Percentiles rank a stretch among this genome's conserved stretches.
Evolutionary conservation across 2,329 filamentous ascomycete genomes (phyloP).

Genomic region (Diplodia seriata): DNA sequence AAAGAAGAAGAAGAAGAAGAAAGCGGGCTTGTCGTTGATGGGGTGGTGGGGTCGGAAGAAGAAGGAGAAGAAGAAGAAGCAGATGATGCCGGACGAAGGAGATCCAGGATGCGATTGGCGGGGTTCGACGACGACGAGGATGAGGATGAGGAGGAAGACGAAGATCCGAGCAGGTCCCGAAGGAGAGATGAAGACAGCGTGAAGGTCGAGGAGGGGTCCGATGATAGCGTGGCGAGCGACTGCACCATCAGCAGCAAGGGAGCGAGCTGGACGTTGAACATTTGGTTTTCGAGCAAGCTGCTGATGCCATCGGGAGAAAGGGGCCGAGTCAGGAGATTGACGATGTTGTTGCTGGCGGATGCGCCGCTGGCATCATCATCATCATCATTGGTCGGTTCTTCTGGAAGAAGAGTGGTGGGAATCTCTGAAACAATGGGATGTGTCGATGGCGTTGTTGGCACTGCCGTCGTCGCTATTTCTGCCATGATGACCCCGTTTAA

Average conservation of each 20-base stretch:
- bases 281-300: not conserved
- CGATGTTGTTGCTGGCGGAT: not conserved
- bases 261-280: constrained; percentile 8
- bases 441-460: not conserved
- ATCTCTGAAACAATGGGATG: not conserved
- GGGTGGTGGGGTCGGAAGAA: not conserved
- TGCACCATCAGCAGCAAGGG: constrained; percentile 4
- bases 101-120: not conserved
- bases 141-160: not conserved
- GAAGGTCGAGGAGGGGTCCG: not conserved
- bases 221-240: not conserved
- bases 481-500: not conserved
- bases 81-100: not conserved
- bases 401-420: too few relatives aligned
- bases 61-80: not conserved
- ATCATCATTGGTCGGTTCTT: not conserved
- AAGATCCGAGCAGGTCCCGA: not conserved
- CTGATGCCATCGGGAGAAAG: not conserved
- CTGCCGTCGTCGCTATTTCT: not conserved
- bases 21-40: not conserved
- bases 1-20: not conserved
- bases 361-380: too few relatives aligned
- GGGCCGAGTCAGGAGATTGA: not conserved
- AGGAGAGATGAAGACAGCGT: constrained; percentile 18
- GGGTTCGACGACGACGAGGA: not conserved